Conservation (phyloP, 805 yeast genomes). For the Debaryomyces prosopidis region DNA sequence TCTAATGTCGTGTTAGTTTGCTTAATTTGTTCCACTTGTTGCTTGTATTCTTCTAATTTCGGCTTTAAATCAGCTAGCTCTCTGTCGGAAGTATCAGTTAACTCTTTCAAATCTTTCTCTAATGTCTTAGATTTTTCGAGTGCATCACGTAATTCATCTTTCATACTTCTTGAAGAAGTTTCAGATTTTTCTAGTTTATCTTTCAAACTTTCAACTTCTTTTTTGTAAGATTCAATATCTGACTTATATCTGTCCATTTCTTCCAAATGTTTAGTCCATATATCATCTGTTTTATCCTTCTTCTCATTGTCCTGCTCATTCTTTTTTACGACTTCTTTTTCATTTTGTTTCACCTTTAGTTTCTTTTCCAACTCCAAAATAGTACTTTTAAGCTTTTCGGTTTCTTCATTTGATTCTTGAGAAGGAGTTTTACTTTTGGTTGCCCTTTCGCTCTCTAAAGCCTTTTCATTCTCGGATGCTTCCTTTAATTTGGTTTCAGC, state of each 20-base stretch:
- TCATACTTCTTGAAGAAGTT: background rate
- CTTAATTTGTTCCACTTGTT: conserved; percentile 1
- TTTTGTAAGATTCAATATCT: background rate
- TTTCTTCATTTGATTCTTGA: background rate
- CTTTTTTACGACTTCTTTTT: background rate
- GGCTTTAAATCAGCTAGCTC: conserved; percentile 3
- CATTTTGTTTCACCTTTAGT: background rate
- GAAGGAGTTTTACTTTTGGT: background rate
- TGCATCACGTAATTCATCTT: background rate
- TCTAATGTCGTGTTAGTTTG: conserved; percentile 12
- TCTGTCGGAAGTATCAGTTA: conserved; percentile 11
- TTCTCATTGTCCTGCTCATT: background rate
- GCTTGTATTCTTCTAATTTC: background rate
- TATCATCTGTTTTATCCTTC: background rate
- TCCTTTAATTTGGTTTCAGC: background rate
- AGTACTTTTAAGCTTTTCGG: background rate
- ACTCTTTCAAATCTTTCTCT: conserved; percentile 4
- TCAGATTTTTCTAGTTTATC: conserved; percentile 1
- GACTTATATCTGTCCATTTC: background rate
- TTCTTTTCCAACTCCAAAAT: background rate
- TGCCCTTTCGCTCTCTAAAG: background rate
- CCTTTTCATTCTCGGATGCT: conserved; percentile 1
- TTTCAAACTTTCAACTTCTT: background rate
- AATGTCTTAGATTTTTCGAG: conserved; percentile 6
- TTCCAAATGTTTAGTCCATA: background rate